Conservation (phyloP, 2,329 filamentous ascomycete species). For the Apiospora phragmitis region DNA sequence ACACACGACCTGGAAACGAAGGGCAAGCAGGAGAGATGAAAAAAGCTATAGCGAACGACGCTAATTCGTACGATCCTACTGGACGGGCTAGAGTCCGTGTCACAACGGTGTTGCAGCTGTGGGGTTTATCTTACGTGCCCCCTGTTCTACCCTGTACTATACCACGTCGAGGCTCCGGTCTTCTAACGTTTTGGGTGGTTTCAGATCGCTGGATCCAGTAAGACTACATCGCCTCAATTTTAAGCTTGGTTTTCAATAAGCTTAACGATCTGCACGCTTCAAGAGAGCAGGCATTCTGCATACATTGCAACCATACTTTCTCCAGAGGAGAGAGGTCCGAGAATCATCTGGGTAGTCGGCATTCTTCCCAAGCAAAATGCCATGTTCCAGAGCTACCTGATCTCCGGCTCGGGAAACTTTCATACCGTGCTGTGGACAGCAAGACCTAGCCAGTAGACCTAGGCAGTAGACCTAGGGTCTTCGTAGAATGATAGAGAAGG, state of each 20-base stretch:
- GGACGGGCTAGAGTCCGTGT: slow-evolving; percentile 4
- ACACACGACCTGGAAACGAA: neutral
- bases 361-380: neutral
- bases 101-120: slow-evolving; percentile 8
- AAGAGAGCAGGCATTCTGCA: neutral
- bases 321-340: neutral
- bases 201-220: slow-evolving; percentile 1
- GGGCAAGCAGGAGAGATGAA: neutral
- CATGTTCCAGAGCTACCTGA: neutral
- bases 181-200: slow-evolving; percentile 1
- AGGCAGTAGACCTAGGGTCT: neutral
- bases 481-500: neutral
- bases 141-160: neutral
- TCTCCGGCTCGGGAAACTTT: neutral
- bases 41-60: neutral
- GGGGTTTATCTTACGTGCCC: neutral
- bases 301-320: neutral
- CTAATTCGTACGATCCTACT: neutral
- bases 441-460: neutral
- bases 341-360: neutral
- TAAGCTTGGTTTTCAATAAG: slow-evolving; percentile 3
- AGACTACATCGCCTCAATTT: neutral
- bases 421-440: neutral
- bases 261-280: slow-evolving; percentile 6
- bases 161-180: neutral